phyloP scores from a whole-genome alignment of 257 asterid species.

The Solanum sitiens region DNA sequence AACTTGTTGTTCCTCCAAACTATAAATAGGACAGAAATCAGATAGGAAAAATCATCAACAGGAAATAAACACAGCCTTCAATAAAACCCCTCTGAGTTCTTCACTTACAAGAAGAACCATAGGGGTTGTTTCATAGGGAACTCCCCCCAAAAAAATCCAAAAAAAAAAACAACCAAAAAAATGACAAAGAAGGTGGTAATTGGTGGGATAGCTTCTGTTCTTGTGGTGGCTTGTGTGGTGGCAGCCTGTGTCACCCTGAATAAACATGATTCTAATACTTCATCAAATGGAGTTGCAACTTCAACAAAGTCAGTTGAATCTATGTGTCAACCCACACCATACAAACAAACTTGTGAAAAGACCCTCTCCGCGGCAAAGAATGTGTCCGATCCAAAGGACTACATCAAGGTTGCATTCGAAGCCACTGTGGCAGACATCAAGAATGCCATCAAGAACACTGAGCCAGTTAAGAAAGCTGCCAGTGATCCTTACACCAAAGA shows the following conservation, averaged over 20 bases:
- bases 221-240: constrained; percentile 45
- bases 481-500: constrained; percentile 34
- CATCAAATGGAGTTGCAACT: constrained; percentile 3
- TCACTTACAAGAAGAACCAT: neutral
- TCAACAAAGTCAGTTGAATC: constrained; percentile 33
- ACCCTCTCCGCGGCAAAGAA: constrained; percentile 29
- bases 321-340: constrained; percentile 47
- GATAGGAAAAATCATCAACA: neutral
- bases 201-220: constrained; percentile 27
- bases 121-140: neutral
- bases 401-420: constrained; percentile 35
- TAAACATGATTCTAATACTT: neutral
- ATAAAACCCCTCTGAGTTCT: neutral
- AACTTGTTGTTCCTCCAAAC: neutral
- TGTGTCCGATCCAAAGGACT: constrained; percentile 34
- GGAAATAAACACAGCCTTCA: neutral
- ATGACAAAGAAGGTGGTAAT: constrained; percentile 28
- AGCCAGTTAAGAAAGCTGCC: constrained; percentile 23
- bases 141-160: neutral
- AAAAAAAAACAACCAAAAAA: neutral
- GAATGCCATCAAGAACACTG: constrained; percentile 22
- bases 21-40: neutral
- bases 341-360: constrained; percentile 37
- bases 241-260: constrained; percentile 22
- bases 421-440: constrained; percentile 26